phyloP scores from a whole-genome alignment of 345 rosid genomes.

The Hirschfeldia incana region DNA sequence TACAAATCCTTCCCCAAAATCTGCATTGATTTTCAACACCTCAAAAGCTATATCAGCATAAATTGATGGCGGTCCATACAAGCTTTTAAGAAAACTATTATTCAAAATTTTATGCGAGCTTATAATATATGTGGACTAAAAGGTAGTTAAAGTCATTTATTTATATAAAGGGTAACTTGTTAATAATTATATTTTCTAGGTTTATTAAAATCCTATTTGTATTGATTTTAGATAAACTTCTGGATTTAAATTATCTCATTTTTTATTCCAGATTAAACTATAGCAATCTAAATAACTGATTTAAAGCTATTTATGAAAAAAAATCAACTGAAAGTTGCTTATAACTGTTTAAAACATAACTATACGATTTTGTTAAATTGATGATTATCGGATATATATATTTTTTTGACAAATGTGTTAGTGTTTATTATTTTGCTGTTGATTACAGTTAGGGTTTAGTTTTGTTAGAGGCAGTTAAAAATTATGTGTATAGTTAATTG shows the following conservation, averaged over 20 bases:
- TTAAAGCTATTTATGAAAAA: neutral
- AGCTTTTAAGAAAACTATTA: neutral
- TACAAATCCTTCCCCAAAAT: conserved; percentile 33
- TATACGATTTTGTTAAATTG: neutral
- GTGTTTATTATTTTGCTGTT: too few relatives aligned
- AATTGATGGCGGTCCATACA: neutral
- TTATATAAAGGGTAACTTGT: neutral
- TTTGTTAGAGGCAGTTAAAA: neutral
- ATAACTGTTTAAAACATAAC: neutral
- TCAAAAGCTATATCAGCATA: neutral
- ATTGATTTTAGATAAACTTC: neutral
- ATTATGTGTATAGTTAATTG: neutral
- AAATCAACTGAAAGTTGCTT: neutral
- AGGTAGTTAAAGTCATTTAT: neutral
- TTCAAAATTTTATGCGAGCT: neutral
- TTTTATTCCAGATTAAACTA: neutral
- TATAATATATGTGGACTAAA: neutral
- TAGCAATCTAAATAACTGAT: neutral
- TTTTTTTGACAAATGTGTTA: too few relatives aligned
- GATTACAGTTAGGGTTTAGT: neutral
- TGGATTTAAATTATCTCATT: neutral
- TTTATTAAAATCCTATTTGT: neutral
- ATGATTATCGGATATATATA: too few relatives aligned
- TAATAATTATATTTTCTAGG: neutral
- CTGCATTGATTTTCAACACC: conserved; percentile 10